Base-by-base conservation (phyloP, 1,284 basidiomycete genomes). In the Papiliotrema laurentii region DNA sequence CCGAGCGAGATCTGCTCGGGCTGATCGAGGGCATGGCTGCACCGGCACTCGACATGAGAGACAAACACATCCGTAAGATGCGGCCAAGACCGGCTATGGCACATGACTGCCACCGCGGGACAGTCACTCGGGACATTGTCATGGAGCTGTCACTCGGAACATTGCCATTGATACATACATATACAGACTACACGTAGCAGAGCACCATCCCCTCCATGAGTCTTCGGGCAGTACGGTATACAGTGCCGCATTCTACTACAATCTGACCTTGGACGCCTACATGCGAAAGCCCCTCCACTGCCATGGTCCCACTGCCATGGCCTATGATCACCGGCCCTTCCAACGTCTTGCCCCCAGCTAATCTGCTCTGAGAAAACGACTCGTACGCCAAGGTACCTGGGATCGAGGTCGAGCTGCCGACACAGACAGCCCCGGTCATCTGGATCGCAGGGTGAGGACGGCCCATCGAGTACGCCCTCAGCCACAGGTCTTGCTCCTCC, bases 391-490 rank as follows among this genome's bases (percentile, higher is more conserved):
- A 50, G 0, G 82, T 81, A 0, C 77, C 79, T 10, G 75, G 56
- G 5, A 82, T 70, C 37, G 77, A 75, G 1, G 80, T 76, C 0
- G 84, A 83, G 4, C 84, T 83, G 0, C 84, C 85, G 3, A 84
- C 76, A 58, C 84, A 85, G 14, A 86, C 75, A 0, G 82, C 84
- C 1, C 86, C 80, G 0, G 85, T 87, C 81, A 86, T 84, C 1
- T 84, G 85, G 0, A 87, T 79, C 0, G 84, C 82, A 57, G 82
- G 83, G 67, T 87, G 85, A 5, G 83, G 74, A 2, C 83, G 80
- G 2, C 84, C 84, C 81, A 86, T 86, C 0, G 83, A 85, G 28
- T 83, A 76, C 1, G 85, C 81, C 46, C 82, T 78, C 10, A 83
- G 74, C n/a, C 75, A 74, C 40, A 87, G 75, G 58, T 85, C 80